phyloP scores from a whole-genome alignment of 768 basidiomycete genomes.

The Amanita rimosa region DNA sequence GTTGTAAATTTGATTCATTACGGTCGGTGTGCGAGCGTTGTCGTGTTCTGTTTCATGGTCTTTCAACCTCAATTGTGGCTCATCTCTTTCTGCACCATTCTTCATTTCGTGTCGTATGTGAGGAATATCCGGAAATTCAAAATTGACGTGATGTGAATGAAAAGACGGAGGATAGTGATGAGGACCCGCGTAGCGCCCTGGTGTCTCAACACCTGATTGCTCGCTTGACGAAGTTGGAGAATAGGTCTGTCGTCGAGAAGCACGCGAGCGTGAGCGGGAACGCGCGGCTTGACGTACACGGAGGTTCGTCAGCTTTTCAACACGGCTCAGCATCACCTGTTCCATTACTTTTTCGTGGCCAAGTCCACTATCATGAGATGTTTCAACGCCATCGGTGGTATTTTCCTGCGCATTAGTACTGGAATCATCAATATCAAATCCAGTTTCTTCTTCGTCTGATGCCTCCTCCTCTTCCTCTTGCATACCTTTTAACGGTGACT shows the following conservation, averaged over 20 bases:
- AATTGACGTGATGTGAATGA: constrained; percentile 41
- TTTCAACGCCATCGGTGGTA: neutral
- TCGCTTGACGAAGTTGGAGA: constrained; percentile 19
- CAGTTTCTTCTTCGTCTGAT: constrained; percentile 46
- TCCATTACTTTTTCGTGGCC: constrained; percentile 8
- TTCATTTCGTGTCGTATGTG: constrained; percentile 28
- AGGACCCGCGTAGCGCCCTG: constrained; percentile 44
- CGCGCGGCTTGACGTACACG: constrained; percentile 25
- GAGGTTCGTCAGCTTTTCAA: constrained; percentile 18
- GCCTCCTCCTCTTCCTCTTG: constrained; percentile 39
- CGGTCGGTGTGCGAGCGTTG: constrained; percentile 50
- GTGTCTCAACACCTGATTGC: constrained; percentile 53
- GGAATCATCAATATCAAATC: constrained; percentile 91
- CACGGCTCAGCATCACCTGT: constrained; percentile 21
- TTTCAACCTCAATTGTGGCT: constrained; percentile 4
- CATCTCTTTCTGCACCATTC: constrained; percentile 15
- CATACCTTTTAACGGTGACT: constrained; percentile 9
- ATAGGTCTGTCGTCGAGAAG: neutral
- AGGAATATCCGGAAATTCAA: constrained; percentile 22
- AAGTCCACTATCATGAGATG: neutral
- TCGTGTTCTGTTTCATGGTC: constrained; percentile 49
- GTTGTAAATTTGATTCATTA: constrained; percentile 22
- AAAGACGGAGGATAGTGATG: constrained; percentile 33
- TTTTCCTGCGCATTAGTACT: neutral
- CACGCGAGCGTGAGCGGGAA: constrained; percentile 2